Base-by-base conservation (phyloP, 2,329 filamentous ascomycete species). In the Penicillium decumbens region DNA sequence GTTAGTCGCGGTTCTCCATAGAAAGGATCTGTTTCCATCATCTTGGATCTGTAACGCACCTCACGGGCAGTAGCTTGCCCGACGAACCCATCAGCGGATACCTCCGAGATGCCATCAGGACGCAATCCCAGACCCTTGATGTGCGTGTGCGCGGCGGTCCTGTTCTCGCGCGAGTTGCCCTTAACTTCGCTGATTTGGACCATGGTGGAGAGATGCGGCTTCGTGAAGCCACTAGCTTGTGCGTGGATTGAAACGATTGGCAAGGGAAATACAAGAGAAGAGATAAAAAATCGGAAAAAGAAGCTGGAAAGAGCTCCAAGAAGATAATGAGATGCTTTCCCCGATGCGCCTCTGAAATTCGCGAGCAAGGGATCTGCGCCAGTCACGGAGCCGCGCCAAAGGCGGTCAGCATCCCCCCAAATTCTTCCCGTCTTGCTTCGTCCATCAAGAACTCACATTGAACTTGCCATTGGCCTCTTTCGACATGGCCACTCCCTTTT, bases 121-220 rank as follows among this genome's bases (percentile, higher is more conserved):
- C 88, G 88, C 61, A 98, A 75, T 15, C 93, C 93, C 35, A 98
- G 80, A 44, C 93, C 93, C 71, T 90, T 95, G 80, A 98, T 98
- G 74, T 98, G 93, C 45, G 92, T 96, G 75, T 98, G 93, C 62
- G 92, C 88, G 54, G 93, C 92, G 41, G 93, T 98, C 68, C 93
- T 85, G 76, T 95, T 93, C 73, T 96, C 92, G 77, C 93, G 90
- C 77, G 85, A 84, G 75, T 89, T 92, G 77, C 87, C 87, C 79
- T 95, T 95, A 67, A 95, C 88, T 77, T 95, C 90, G 77, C 88
- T 95, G 74, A 93, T 90, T 72, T 90, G 86, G 63, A 92, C 88
- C 87, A 91, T 92, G 56, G 51, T 69, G 51, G 46, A 59, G 55
- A 57, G 51, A 52, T 59, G 58, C 49, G 59, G 59, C 62, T 59